Evolutionary conservation across 345 rosid genomes (phyloP).

Genomic region (Eucalyptus camaldulensis): DNA sequence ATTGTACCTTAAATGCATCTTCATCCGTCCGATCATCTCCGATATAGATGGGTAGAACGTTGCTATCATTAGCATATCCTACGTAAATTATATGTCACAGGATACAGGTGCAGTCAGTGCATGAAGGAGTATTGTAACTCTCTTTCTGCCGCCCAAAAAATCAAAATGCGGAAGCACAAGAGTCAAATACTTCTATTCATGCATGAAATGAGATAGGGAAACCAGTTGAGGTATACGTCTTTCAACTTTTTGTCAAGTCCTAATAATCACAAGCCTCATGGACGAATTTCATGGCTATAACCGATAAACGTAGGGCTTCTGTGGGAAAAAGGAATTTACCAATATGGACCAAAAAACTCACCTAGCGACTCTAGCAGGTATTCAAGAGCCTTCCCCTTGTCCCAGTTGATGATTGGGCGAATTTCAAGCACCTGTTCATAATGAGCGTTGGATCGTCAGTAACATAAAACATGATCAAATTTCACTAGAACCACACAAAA

Average conservation of each 20-base stretch:
- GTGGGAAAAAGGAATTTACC: neutral
- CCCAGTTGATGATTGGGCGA: conserved; percentile 94
- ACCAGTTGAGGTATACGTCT: neutral
- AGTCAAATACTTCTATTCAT: neutral
- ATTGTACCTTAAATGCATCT: conserved; percentile 81
- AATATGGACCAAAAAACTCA: neutral
- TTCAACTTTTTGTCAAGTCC: neutral
- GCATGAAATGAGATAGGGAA: neutral
- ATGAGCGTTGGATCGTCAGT: neutral
- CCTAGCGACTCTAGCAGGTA: conserved; percentile 75
- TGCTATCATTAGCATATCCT: conserved; percentile 59
- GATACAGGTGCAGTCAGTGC: neutral
- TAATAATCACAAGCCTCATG: neutral
- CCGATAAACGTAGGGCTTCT: neutral
- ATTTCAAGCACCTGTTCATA: conserved; percentile 57
- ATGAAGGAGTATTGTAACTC: neutral
- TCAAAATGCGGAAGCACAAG: neutral
- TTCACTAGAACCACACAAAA: neutral
- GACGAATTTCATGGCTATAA: neutral
- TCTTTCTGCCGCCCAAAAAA: neutral
- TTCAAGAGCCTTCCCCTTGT: conserved; percentile 93
- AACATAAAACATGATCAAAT: neutral
- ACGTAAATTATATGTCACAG: neutral
- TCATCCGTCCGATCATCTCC: conserved; percentile 95
- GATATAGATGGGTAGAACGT: conserved; percentile 74